These are phyloP conservation scores for Tylopilus orsonianus DNA, from an alignment of 1,284 basidiomycete species.

Conservation along the genomic window DNA sequence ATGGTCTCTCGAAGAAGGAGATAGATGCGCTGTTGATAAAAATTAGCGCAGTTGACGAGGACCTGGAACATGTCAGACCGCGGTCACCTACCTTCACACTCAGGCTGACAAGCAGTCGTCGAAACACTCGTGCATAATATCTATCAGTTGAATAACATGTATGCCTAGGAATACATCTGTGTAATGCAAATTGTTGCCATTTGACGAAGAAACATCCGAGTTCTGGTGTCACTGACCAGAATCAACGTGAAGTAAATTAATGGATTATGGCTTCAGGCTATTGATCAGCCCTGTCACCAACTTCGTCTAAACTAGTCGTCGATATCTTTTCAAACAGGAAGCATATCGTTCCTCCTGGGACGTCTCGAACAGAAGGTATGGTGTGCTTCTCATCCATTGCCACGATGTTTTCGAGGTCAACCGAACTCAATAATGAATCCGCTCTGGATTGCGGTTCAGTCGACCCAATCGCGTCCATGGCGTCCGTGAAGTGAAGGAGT, in stretches of 20 bases:
- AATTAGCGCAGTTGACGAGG: slow-evolving; percentile 24
- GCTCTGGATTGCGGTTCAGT: slow-evolving; percentile 31
- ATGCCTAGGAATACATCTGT: slow-evolving; percentile 6
- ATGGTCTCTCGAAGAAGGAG: slow-evolving; percentile 29
- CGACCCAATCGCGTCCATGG: slow-evolving; percentile 2
- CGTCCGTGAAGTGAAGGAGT: slow-evolving; percentile 37
- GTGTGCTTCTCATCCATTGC: slow-evolving; percentile 34
- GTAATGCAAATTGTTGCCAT: slow-evolving; percentile 8
- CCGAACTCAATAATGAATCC: slow-evolving; percentile 39
- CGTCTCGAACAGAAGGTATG: slow-evolving; percentile 39
- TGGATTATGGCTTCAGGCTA: slow-evolving; percentile 6
- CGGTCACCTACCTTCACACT: slow-evolving; percentile 11
- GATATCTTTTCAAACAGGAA: slow-evolving; percentile 68
- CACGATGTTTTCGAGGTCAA: slow-evolving; percentile 46
- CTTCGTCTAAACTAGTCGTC: slow-evolving; percentile 18
- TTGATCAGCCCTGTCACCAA: not conserved
- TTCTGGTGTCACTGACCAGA: not conserved
- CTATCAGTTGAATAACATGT: slow-evolving; percentile 9
- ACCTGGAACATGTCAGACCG: slow-evolving; percentile 18
- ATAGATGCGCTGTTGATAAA: slow-evolving; percentile 21
- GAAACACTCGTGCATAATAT: slow-evolving; percentile 11
- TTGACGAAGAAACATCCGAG: not conserved
- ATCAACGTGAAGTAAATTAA: not conserved
- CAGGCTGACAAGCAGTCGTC: slow-evolving; percentile 9
- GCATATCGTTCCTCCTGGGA: slow-evolving; percentile 67